Conservation (phyloP, 2,329 filamentous ascomycete genomes). For the Epichloe sibirici region DNA sequence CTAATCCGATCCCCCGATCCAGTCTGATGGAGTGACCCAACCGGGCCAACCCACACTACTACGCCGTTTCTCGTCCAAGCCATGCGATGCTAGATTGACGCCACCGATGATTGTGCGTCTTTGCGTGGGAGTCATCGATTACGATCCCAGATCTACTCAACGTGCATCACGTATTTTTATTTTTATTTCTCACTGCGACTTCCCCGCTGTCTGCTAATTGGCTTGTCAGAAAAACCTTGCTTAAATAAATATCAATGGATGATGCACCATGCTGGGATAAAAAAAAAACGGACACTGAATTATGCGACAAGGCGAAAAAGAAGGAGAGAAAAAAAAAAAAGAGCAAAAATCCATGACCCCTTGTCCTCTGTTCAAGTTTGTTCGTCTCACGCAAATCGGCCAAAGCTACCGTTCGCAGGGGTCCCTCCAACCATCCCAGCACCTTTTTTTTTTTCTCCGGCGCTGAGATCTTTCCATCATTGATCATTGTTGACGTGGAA, state of each 20-base stretch:
- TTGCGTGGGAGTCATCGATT: neutral
- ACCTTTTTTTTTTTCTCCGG: no score
- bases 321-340: no score
- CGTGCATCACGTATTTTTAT: neutral
- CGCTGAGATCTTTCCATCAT: neutral
- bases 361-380: no score
- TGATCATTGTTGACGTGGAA: neutral
- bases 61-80: no score
- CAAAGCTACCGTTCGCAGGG: no score
- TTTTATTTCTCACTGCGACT: neutral
- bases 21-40: no score
- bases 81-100: neutral
- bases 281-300: neutral
- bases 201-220: neutral
- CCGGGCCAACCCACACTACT: neutral
- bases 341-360: no score
- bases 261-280: neutral
- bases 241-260: neutral
- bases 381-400: neutral
- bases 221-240: neutral
- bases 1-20: neutral
- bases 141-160: neutral
- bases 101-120: neutral
- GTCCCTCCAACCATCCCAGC: no score
- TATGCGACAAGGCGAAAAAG: no score